Percentiles rank a stretch among this genome's conserved stretches.
Conservation (phyloP, 1,284 basidiomycete genomes). For the Sparassis latifolia region DNA sequence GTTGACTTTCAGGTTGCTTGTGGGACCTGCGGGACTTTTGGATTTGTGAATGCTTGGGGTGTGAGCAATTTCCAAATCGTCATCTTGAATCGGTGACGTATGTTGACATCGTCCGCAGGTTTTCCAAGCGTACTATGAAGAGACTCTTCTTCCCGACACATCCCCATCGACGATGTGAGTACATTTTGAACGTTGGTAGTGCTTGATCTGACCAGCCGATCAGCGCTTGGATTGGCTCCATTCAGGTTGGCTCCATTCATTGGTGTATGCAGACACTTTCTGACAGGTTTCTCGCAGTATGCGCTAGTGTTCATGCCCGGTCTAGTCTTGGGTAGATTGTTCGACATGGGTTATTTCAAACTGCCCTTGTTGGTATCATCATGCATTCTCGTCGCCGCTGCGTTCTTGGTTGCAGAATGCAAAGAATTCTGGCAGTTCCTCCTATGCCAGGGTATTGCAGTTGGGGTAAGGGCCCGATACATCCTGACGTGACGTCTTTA, state of each 20-base stretch:
- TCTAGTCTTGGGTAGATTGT: slow-evolving; percentile 44
- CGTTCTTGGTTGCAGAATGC: slow-evolving; percentile 46
- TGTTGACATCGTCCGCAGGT: slow-evolving; percentile 20
- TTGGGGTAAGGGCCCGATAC: slow-evolving; percentile 28
- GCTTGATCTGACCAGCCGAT: not conserved
- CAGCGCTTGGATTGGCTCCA: slow-evolving; percentile 72
- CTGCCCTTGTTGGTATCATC: slow-evolving; percentile 28
- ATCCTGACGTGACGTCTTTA: not conserved
- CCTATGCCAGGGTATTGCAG: slow-evolving; percentile 40
- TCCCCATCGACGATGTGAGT: slow-evolving; percentile 51
- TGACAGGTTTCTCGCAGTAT: slow-evolving; percentile 23
- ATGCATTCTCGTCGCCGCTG: slow-evolving; percentile 32
- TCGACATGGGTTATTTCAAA: slow-evolving; percentile 46
- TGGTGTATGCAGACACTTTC: not conserved
- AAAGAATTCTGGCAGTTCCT: slow-evolving; percentile 48
- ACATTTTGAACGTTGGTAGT: not conserved
- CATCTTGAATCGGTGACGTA: not conserved
- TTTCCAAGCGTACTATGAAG: slow-evolving; percentile 41
- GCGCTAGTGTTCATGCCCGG: slow-evolving; percentile 41
- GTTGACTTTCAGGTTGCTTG: slow-evolving; percentile 10
- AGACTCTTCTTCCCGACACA: slow-evolving; percentile 25
- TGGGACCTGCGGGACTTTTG: slow-evolving; percentile 31
- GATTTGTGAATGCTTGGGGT: slow-evolving; percentile 38
- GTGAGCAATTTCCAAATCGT: slow-evolving; percentile 19
- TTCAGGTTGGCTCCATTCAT: slow-evolving; percentile 38